Percentiles rank a stretch among this genome's conserved stretches.
Conservation (phyloP, 495 filamentous ascomycete genomes). For the Talaromyces stipitatus region DNA sequence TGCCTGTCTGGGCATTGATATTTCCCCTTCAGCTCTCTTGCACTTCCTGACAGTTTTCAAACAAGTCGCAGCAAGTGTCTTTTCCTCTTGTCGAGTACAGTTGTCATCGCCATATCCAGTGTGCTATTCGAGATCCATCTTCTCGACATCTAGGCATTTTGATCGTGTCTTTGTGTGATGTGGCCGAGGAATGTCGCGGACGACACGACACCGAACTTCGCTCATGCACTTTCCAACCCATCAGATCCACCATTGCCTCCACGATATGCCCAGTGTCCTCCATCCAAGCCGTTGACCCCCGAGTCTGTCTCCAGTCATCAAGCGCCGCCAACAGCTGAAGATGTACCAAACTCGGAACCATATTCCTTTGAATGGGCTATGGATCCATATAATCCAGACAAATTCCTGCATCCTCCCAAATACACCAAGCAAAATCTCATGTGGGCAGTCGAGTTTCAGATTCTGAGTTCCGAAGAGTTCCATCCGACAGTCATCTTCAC, state of each 20-base stretch:
- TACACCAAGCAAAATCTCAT: not conserved
- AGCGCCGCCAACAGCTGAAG: too few relatives aligned
- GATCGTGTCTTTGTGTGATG: not conserved
- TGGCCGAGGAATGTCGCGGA: not conserved
- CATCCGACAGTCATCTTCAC: not conserved
- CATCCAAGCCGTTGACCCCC: not conserved
- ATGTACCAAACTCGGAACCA: not conserved
- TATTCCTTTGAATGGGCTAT: not conserved
- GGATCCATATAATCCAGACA: not conserved
- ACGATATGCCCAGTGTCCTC: not conserved
- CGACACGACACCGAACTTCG: not conserved
- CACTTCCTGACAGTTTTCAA: not conserved
- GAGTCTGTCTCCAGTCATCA: not conserved
- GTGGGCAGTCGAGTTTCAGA: not conserved
- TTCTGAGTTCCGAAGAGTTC: not conserved
- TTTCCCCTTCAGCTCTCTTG: not conserved
- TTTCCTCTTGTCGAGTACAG: not conserved
- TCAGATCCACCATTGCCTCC: not conserved
- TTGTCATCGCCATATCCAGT: not conserved
- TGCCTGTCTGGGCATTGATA: too few relatives aligned
- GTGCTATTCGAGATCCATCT: not conserved
- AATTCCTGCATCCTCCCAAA: not conserved
- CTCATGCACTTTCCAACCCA: too few relatives aligned
- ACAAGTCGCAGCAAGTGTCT: not conserved
- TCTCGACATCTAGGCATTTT: not conserved